These are phyloP conservation scores for Phialophora macrospora DNA, from an alignment of 2,329 filamentous ascomycete species.

Conservation along the genomic window DNA sequence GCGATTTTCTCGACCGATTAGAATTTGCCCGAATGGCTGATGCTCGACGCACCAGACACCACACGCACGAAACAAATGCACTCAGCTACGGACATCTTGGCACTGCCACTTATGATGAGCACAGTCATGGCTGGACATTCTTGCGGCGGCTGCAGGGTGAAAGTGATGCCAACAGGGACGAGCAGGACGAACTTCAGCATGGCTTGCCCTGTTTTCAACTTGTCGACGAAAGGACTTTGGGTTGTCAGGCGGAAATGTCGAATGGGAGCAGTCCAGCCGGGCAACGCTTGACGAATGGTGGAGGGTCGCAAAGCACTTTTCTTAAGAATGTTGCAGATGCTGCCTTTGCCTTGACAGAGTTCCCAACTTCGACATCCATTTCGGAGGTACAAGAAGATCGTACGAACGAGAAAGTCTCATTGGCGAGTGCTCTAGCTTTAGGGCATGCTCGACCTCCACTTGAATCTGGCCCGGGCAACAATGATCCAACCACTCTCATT, in stretches of 20 bases:
- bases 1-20: slow-evolving; percentile 6
- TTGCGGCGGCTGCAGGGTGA: slow-evolving; percentile 19
- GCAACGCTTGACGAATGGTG: not conserved
- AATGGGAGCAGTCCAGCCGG: not conserved
- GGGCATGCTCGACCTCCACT: slow-evolving; percentile 21
- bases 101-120: slow-evolving; percentile 33
- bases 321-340: slow-evolving; percentile 28
- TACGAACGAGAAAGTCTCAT: not conserved
- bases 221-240: slow-evolving; percentile 16
- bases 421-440: slow-evolving; percentile 20
- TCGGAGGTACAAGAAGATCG: not conserved
- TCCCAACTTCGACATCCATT: not conserved
- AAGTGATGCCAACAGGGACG: not conserved
- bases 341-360: slow-evolving; percentile 3
- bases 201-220: slow-evolving; percentile 14
- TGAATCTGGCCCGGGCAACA: not conserved
- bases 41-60: slow-evolving; percentile 20
- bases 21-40: slow-evolving; percentile 33
- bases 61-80: slow-evolving; percentile 34
- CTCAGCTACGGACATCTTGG: slow-evolving; percentile 37
- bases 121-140: slow-evolving; percentile 32
- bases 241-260: not conserved
- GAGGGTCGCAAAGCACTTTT: slow-evolving; percentile 18
- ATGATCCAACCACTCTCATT: slow-evolving; percentile 11
- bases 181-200: not conserved